Evolutionary conservation across 2,329 filamentous ascomycete species (phyloP).

Genomic region (Thielaviopsis punctulata): DNA sequence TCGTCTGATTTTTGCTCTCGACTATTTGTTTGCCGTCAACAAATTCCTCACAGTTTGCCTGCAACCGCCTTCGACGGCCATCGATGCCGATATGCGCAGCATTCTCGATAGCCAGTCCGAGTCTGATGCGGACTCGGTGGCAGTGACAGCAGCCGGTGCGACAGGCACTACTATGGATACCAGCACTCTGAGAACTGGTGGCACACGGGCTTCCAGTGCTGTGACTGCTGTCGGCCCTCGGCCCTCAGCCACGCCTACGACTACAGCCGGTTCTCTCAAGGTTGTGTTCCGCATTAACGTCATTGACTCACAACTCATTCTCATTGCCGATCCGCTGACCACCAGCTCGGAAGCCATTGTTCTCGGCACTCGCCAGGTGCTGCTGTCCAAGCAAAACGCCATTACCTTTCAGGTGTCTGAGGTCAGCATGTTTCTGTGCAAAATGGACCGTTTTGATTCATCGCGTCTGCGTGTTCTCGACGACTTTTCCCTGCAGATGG

Average conservation of each 20-base stretch:
- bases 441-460: conserved; percentile 95
- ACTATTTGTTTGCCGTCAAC: conserved; percentile 85
- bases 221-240: background rate
- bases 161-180: background rate
- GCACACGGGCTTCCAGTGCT: conserved; percentile 15
- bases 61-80: conserved; percentile 39
- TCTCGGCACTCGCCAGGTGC: conserved; percentile 78
- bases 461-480: conserved; percentile 83
- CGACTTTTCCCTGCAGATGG: conserved; percentile 83
- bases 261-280: conserved; percentile 34
- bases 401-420: conserved; percentile 85
- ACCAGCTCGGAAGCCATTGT: conserved; percentile 90
- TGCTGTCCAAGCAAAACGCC: conserved; percentile 85
- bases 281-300: conserved; percentile 84
- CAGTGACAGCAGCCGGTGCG: background rate
- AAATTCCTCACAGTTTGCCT: conserved; percentile 62
- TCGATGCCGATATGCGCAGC: conserved; percentile 36
- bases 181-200: too few relatives aligned
- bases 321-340: conserved; percentile 87
- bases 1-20: conserved; percentile 81
- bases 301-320: conserved; percentile 87
- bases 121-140: conserved; percentile 40
- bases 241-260: background rate
- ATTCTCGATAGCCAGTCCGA: conserved; percentile 28
- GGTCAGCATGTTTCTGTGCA: conserved; percentile 93